Evolutionary conservation across 495 filamentous ascomycete genomes (phyloP).

Genomic region (Xylaria acuta): DNA sequence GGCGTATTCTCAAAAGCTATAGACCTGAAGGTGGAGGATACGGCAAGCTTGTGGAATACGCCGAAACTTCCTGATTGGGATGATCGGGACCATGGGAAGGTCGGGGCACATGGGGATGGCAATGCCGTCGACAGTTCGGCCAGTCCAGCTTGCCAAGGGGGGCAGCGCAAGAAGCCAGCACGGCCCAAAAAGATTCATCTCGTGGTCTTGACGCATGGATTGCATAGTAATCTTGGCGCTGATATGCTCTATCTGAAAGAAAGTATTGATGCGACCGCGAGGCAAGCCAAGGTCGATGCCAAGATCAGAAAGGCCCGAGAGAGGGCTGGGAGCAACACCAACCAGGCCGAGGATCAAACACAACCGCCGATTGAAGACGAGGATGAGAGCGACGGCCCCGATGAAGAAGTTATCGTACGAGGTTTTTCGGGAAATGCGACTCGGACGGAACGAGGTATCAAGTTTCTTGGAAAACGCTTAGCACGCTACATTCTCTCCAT

Average conservation of each 20-base stretch:
- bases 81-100: constrained; percentile 39
- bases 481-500: constrained; percentile 89
- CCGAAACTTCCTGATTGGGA: constrained; percentile 76
- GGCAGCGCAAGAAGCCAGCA: constrained; percentile 33
- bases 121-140: constrained; percentile 30
- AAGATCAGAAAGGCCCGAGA: constrained; percentile 61
- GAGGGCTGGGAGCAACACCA: constrained; percentile 45
- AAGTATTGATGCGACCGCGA: constrained; percentile 85
- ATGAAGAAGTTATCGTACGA: constrained; percentile 91
- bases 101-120: constrained; percentile 31
- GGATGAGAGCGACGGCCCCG: constrained; percentile 66
- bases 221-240: constrained; percentile 95
- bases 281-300: constrained; percentile 67
- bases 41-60: constrained; percentile 85
- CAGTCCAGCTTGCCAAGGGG: constrained; percentile 28
- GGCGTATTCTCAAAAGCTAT: constrained; percentile 84
- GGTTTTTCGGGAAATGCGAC: constrained; percentile 90
- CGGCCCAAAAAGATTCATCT: constrained; percentile 78
- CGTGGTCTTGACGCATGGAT: constrained; percentile 89
- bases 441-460: constrained; percentile 91
- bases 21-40: constrained; percentile 81
- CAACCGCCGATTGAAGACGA: constrained; percentile 43
- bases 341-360: constrained; percentile 62
- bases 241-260: constrained; percentile 99
- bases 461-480: constrained; percentile 92